These are phyloP conservation scores for Capsella rubella DNA, from an alignment of 441 rosid genomes.

Conservation along the genomic window DNA sequence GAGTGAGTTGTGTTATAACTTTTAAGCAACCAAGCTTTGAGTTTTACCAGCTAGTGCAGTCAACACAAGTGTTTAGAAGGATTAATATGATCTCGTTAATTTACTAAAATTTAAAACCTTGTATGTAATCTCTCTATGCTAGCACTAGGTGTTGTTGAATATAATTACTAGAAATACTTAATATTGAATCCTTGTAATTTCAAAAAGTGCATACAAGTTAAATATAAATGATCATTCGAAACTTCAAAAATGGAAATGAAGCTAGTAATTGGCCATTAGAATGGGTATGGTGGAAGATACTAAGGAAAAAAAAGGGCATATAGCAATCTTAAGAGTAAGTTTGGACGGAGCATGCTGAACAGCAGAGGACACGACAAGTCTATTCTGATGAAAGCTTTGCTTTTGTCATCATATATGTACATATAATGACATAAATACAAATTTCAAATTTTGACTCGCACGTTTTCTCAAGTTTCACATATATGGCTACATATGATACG, in stretches of 20 bases:
- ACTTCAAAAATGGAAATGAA: conserved; percentile 8
- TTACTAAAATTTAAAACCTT: background rate
- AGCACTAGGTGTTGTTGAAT: background rate
- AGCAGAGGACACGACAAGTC: conserved; percentile 42
- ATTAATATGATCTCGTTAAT: background rate
- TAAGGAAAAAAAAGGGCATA: background rate
- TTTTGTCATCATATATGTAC: conserved; percentile 43
- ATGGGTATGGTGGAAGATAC: conserved; percentile 16
- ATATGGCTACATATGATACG: conserved; percentile 40
- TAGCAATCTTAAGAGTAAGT: conserved; percentile 37
- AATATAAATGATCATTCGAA: background rate
- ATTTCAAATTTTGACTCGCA: conserved; percentile 32
- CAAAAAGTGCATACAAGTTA: no score
- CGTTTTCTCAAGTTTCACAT: conserved; percentile 42
- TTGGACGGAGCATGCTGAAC: conserved; percentile 27
- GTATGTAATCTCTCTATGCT: background rate
- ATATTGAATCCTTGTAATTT: no score
- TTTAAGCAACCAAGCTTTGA: background rate
- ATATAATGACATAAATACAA: conserved; percentile 28
- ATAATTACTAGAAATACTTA: background rate
- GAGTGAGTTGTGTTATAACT: background rate
- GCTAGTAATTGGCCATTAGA: conserved; percentile 6
- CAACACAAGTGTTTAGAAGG: background rate
- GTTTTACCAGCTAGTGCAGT: background rate
- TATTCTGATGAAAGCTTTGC: conserved; percentile 43